Evolutionary conservation across 176 grass and related monocot genomes (phyloP).

Genomic region (Aegilops bicornis): DNA sequence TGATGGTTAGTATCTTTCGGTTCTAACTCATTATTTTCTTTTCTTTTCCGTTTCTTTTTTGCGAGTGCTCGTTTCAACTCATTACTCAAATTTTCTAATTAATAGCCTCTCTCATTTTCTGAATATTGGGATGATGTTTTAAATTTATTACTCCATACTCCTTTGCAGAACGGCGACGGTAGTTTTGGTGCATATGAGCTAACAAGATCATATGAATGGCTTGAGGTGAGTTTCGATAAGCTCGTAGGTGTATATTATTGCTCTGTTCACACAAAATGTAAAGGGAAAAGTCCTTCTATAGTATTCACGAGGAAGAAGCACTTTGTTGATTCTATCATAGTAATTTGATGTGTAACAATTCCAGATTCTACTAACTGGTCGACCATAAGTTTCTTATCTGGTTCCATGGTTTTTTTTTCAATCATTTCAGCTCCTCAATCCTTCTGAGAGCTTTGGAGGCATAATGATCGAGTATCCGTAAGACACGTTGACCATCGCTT

Average conservation of each 20-base stretch:
- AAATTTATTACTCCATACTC: not conserved
- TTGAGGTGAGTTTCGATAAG: not conserved
- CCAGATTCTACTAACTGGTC: not conserved
- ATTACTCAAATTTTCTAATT: not conserved
- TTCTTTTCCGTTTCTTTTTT: not conserved
- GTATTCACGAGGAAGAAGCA: not conserved
- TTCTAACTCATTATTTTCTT: not conserved
- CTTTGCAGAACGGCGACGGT: not conserved
- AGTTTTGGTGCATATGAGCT: constrained; percentile 15
- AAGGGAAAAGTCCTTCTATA: not conserved
- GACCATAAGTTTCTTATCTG: not conserved
- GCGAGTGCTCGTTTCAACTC: not conserved
- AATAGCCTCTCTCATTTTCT: not conserved
- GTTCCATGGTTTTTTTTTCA: not conserved
- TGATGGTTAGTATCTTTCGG: not conserved
- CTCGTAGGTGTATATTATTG: not conserved
- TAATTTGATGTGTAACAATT: no score
- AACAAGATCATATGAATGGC: constrained; percentile 10
- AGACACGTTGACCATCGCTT: not conserved
- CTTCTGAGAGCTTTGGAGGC: constrained; percentile 9
- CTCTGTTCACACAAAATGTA: not conserved
- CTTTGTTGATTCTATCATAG: not conserved
- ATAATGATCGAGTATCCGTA: constrained; percentile 13
- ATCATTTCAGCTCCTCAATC: not conserved
- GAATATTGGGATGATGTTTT: not conserved